Percentiles rank a stretch among this genome's conserved stretches.
These are phyloP conservation scores for Suhomyces vadensis DNA, from an alignment of 805 yeast genomes.

Conservation along the genomic window DNA sequence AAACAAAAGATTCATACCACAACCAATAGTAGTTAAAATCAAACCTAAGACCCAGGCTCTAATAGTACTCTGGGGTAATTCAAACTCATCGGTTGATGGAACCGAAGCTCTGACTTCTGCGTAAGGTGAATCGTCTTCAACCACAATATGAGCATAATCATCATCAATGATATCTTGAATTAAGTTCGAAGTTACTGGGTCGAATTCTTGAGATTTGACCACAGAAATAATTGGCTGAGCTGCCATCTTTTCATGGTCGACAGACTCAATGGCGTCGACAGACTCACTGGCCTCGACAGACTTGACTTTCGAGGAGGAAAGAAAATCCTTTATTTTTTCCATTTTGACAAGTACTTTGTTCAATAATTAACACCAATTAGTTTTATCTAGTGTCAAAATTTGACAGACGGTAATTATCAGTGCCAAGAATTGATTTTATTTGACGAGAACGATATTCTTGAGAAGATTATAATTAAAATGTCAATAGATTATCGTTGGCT, in stretches of 20 bases:
- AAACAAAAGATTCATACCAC: constrained; percentile 61
- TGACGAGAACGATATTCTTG: too few relatives aligned
- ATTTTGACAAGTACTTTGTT: neutral
- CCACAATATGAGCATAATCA: constrained; percentile 43
- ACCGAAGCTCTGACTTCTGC: constrained; percentile 68
- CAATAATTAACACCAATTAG: neutral
- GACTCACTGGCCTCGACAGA: constrained; percentile 1
- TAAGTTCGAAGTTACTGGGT: constrained; percentile 31
- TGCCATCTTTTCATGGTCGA: neutral
- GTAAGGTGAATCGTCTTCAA: constrained; percentile 54
- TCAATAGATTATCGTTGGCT: neutral
- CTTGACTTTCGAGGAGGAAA: neutral
- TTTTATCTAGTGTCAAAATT: neutral
- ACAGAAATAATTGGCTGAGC: neutral
- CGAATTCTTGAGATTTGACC: constrained; percentile 31
- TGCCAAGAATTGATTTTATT: too few relatives aligned
- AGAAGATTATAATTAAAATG: neutral
- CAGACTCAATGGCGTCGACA: neutral
- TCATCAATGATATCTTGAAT: constrained; percentile 25
- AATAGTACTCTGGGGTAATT: constrained; percentile 51
- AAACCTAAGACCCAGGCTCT: constrained; percentile 56
- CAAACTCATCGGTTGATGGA: constrained; percentile 52
- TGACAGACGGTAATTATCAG: neutral
- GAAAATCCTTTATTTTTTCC: neutral
- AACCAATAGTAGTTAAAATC: constrained; percentile 53